Evolutionary conservation across 1,139 yeast genomes (phyloP).

Genomic region (Geotrichum siamense): DNA sequence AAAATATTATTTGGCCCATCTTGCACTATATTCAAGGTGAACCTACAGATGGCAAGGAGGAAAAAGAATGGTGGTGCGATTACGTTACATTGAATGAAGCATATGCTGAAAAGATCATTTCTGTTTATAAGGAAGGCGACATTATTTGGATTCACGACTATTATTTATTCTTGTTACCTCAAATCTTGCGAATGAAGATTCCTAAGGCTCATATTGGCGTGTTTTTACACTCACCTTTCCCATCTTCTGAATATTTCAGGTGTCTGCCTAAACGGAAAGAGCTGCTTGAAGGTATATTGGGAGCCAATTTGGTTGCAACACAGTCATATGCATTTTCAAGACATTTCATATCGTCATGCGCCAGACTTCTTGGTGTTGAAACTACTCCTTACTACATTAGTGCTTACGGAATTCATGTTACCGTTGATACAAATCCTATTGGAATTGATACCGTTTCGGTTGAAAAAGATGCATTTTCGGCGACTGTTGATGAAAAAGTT

Average conservation of each 20-base stretch:
- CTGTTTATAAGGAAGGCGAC: constrained; percentile 80
- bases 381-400: constrained; percentile 48
- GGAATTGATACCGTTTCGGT: constrained; percentile 72
- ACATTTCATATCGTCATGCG: constrained; percentile 85
- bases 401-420: constrained; percentile 70
- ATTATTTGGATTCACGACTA: constrained; percentile 94
- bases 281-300: constrained; percentile 82
- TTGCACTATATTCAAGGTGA: constrained; percentile 82
- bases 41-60: constrained; percentile 61
- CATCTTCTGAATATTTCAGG: constrained; percentile 90
- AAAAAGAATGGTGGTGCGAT: constrained; percentile 81
- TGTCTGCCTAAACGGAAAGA: constrained; percentile 77
- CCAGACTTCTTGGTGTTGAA: constrained; percentile 33
- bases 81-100: constrained; percentile 88
- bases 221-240: constrained; percentile 62
- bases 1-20: constrained; percentile 86
- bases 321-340: constrained; percentile 82
- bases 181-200: constrained; percentile 70
- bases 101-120: constrained; percentile 68
- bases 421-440: constrained; percentile 70
- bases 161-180: constrained; percentile 77
- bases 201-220: constrained; percentile 78
- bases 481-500: constrained; percentile 42
- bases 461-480: constrained; percentile 41
- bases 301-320: constrained; percentile 78